Conservation (phyloP, 495 filamentous ascomycete genomes). For the Trichocladium uniseriatum region DNA sequence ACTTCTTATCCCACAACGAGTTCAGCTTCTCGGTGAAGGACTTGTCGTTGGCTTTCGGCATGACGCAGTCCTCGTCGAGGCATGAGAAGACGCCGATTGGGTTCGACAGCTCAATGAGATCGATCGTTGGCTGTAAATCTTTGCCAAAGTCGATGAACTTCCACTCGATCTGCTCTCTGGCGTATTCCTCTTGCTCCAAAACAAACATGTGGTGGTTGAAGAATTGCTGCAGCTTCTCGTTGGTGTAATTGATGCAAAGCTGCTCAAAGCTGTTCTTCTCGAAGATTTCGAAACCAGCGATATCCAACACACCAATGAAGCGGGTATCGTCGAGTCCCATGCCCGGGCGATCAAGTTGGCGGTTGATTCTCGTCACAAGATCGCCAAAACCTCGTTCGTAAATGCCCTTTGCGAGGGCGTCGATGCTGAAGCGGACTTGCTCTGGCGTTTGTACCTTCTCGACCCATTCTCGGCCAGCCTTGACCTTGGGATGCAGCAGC, state of each 20-base stretch:
- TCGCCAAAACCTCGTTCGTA: conserved; percentile 95
- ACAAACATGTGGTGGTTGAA: conserved; percentile 99
- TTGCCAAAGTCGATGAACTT: conserved; percentile 99
- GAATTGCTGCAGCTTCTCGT: conserved; percentile 98
- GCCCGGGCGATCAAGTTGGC: conserved; percentile 72
- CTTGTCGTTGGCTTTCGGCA: conserved; percentile 97
- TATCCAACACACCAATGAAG: conserved; percentile 98
- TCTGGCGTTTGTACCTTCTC: conserved; percentile 96
- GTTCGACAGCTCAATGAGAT: conserved; percentile 90
- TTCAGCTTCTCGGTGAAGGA: conserved; percentile 97
- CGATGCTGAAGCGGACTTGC: conserved; percentile 80
- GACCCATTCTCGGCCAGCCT: conserved; percentile 95
- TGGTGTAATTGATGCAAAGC: conserved; percentile 99
- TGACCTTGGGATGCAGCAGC: conserved; percentile 83
- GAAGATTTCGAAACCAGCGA: conserved; percentile 98
- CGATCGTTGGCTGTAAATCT: conserved; percentile 95
- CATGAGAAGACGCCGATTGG: conserved; percentile 99
- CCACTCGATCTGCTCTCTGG: conserved; percentile 97
- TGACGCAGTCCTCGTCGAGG: conserved; percentile 94
- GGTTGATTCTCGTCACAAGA: conserved; percentile 84
- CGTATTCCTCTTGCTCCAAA: conserved; percentile 97
- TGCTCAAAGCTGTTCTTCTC: conserved; percentile 98
- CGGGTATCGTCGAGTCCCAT: conserved; percentile 74
- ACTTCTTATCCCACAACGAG: conserved; percentile 91
- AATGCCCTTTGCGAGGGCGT: conserved; percentile 92